These are phyloP conservation scores for Penicillium cosmopolitanum DNA, from an alignment of 495 filamentous ascomycete species.

Conservation along the genomic window DNA sequence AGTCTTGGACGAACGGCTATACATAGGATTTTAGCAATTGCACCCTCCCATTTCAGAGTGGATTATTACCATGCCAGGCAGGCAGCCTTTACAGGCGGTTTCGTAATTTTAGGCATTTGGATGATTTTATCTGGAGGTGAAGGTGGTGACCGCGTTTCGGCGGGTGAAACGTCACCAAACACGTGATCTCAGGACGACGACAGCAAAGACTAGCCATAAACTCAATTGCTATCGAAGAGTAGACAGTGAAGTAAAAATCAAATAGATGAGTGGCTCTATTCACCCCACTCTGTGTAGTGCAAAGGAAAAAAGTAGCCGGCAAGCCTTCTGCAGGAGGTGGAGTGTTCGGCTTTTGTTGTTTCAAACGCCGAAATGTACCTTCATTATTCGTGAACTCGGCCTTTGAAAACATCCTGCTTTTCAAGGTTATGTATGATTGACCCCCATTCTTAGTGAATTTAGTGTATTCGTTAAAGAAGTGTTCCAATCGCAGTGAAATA, in stretches of 20 bases:
- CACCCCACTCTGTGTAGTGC: no score
- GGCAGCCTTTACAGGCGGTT: conserved; percentile 54
- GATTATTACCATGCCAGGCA: conserved; percentile 53
- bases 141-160: neutral
- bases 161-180: neutral
- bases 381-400: neutral
- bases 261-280: no score
- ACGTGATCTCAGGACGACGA: neutral
- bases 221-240: no score
- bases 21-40: conserved; percentile 8
- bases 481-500: no score
- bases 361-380: neutral
- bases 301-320: neutral
- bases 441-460: no score
- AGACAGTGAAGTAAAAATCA: no score
- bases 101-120: conserved; percentile 23
- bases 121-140: neutral
- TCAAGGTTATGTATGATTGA: no score
- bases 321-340: neutral
- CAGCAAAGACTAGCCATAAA: no score
- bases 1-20: conserved; percentile 53
- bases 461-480: no score
- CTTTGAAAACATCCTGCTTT: no score
- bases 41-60: neutral
- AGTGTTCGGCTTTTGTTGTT: neutral